Conservation (phyloP, 305 asterid species). For the Fraxinus nigra region DNA sequence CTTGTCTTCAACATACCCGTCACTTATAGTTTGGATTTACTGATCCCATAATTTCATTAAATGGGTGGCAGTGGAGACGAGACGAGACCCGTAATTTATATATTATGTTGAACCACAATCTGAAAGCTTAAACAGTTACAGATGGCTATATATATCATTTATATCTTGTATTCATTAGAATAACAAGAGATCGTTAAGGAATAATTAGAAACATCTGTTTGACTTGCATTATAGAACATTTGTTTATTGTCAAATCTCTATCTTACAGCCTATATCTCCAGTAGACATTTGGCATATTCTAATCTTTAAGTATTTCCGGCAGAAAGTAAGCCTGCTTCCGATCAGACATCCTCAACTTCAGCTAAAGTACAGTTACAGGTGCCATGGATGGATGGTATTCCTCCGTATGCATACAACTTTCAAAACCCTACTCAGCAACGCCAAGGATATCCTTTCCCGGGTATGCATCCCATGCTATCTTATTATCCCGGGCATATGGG, state of each 20-base stretch:
- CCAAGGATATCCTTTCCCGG: slow-evolving; percentile 55
- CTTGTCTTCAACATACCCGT: background rate
- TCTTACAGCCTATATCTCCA: background rate
- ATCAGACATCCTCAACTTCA: slow-evolving; percentile 35
- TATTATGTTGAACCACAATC: background rate
- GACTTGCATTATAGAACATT: background rate
- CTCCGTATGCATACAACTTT: slow-evolving; percentile 66
- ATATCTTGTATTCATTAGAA: background rate
- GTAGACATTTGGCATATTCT: background rate
- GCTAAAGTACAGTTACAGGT: slow-evolving; percentile 51
- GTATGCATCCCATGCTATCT: slow-evolving; percentile 52
- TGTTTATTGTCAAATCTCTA: background rate
- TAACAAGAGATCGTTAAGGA: background rate
- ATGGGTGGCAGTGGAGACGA: background rate
- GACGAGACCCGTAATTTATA: background rate
- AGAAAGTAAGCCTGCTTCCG: slow-evolving; percentile 49
- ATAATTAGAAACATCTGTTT: background rate
- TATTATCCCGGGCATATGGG: slow-evolving; percentile 64
- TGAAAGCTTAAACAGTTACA: background rate
- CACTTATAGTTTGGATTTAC: background rate
- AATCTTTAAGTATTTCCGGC: slow-evolving; percentile 20
- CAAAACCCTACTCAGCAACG: slow-evolving; percentile 50
- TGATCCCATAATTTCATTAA: background rate
- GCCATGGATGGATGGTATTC: slow-evolving; percentile 82
- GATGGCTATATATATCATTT: background rate